Evolutionary conservation across 352 stramenopile genomes (phyloP), one percentile per base, ranked within the genome.

Genomic region (Phytophthora syringae): DNA sequence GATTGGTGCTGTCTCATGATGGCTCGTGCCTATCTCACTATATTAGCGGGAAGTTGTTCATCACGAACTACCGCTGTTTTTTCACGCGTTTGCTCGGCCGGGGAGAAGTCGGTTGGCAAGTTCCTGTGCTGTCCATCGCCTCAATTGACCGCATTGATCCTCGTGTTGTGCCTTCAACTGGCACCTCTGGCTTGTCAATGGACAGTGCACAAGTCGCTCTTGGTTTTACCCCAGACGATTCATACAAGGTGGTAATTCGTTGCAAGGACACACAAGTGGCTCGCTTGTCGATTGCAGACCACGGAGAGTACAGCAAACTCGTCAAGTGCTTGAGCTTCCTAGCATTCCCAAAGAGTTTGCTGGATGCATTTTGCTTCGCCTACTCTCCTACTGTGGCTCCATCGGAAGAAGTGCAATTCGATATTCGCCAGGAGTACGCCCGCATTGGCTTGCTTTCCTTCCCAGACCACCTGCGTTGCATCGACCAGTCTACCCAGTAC

Each of bases 61-160:
- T 95, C 37, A 94, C 84, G 12, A 95, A 90, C 62, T 95, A 94
- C 45, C 85, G 87, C 9, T 95, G 87, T 39, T 74, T 92, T 27
- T 95, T 94, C 67, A 88, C 74, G 16, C 75, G 75, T 10, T 21
- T 89, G 7, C 60, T 91, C 15, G 79, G 66, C 27, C 60, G 54
- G 21, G 69, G 70, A 15, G 76, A 86, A 30, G 79, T 93, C 20
- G 82, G 88, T 28, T 93, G 84, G 87, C 84, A 95, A 21, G 70
- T 93, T 5, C 84, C 87, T 0, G 81, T 95, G 30, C 71, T 95
- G 2, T 91, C 85, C 13, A 93, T 95, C 52, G 52, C 70, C 18
- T 85, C 82, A 2, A 79, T 94, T 27, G 83, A 93, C 15, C 75
- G 80, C 13, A 78, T 85, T 20, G 77, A 90, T 36, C 71, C 70